Conservation (phyloP, 2,329 filamentous ascomycete genomes). For the Phialophora macrospora region DNA sequence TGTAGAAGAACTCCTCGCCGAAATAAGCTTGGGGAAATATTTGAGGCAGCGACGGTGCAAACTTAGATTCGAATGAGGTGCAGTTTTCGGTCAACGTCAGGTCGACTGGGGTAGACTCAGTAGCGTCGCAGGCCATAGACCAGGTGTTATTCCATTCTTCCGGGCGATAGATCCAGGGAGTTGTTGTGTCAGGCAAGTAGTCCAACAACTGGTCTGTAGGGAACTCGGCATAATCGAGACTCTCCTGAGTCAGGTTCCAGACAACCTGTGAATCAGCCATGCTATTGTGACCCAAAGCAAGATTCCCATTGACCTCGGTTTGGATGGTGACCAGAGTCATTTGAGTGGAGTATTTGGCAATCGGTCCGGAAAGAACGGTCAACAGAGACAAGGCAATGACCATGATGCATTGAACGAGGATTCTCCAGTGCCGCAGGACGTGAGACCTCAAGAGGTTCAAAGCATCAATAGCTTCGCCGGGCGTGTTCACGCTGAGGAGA, state of each 20-base stretch:
- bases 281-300: constrained; percentile 15
- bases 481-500: constrained; percentile 27
- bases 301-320: constrained; percentile 17
- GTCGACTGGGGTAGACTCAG: constrained; percentile 12
- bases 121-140: constrained; percentile 24
- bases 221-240: constrained; percentile 25
- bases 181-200: constrained; percentile 23
- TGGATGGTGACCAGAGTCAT: constrained; percentile 5
- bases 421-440: constrained; percentile 20
- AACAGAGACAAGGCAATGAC: constrained; percentile 22
- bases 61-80: constrained; percentile 10
- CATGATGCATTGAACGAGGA: constrained; percentile 24
- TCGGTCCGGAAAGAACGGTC: constrained; percentile 24
- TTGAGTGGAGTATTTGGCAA: constrained; percentile 27
- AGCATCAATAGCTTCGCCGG: constrained; percentile 27
- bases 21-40: background rate
- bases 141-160: constrained; percentile 31
- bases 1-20: constrained; percentile 1
- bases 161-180: constrained; percentile 23
- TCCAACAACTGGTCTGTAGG: constrained; percentile 25
- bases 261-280: constrained; percentile 16
- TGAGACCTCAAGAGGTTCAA: constrained; percentile 26
- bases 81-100: constrained; percentile 17
- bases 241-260: constrained; percentile 21
- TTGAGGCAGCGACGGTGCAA: background rate